Evolutionary conservation across 176 grass and related monocot genomes (phyloP).

Genomic region (Cenchrus fungigraminus): DNA sequence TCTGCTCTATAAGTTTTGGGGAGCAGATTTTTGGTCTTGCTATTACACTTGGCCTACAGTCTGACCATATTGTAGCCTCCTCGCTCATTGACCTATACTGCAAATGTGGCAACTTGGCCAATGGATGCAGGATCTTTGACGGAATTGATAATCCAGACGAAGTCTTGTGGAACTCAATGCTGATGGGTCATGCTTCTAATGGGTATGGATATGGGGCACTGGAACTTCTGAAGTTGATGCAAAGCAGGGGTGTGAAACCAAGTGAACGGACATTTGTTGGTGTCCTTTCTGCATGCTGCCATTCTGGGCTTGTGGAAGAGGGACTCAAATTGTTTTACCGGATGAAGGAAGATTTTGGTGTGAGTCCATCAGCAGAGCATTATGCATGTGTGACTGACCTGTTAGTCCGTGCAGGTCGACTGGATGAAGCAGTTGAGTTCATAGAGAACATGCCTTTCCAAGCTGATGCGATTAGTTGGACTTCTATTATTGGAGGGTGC

Average conservation of each 20-base stretch:
- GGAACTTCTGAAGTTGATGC: constrained; percentile 54
- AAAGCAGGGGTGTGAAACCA: constrained; percentile 43
- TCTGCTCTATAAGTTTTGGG: constrained; percentile 67
- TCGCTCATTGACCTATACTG: constrained; percentile 78
- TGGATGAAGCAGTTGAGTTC: constrained; percentile 74
- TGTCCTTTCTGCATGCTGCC: constrained; percentile 76
- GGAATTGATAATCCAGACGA: constrained; percentile 38
- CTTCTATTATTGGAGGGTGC: constrained; percentile 65
- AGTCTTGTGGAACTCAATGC: constrained; percentile 77
- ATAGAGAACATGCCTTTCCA: constrained; percentile 77
- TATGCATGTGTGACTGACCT: constrained; percentile 65
- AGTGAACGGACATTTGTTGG: constrained; percentile 64
- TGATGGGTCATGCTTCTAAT: constrained; percentile 77
- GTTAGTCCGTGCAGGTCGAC: constrained; percentile 63
- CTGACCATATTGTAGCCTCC: constrained; percentile 50
- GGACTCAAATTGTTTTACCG: constrained; percentile 69
- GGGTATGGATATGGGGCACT: constrained; percentile 69
- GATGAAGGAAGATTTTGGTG: constrained; percentile 58
- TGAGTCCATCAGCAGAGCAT: constrained; percentile 66
- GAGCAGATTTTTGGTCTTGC: constrained; percentile 66
- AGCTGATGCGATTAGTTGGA: constrained; percentile 65
- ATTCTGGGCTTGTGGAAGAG: constrained; percentile 63
- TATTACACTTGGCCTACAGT: constrained; percentile 49
- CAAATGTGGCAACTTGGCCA: constrained; percentile 64
- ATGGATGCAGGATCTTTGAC: constrained; percentile 56